Conservation (phyloP, 2,329 filamentous ascomycete species). For the Gremmenia infestans region DNA sequence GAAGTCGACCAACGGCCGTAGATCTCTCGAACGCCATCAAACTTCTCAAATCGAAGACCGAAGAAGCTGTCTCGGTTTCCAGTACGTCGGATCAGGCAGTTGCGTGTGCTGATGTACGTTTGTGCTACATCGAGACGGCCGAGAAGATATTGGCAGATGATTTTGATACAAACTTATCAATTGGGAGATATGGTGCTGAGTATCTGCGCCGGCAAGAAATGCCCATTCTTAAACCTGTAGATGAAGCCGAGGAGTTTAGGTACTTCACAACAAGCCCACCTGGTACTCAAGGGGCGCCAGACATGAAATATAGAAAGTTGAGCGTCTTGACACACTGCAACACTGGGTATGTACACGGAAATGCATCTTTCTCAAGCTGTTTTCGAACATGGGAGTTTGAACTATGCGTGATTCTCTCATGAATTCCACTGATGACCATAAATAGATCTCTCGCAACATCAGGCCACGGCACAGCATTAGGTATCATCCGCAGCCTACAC, state of each 20-base stretch:
- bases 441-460: slow-evolving; percentile 83
- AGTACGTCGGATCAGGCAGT: slow-evolving; percentile 14
- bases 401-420: too few relatives aligned
- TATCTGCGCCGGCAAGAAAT: slow-evolving; percentile 57
- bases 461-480: slow-evolving; percentile 93
- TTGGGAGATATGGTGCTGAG: slow-evolving; percentile 75
- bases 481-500: slow-evolving; percentile 83
- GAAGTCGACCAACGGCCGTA: slow-evolving; percentile 88
- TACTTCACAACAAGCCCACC: slow-evolving; percentile 35
- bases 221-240: slow-evolving; percentile 20
- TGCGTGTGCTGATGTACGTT: slow-evolving; percentile 48
- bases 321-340: slow-evolving; percentile 98
- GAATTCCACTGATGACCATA: slow-evolving; percentile 9
- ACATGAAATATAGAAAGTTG: slow-evolving; percentile 47
- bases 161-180: slow-evolving; percentile 78
- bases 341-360: slow-evolving; percentile 60
- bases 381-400: too few relatives aligned
- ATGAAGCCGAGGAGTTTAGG: slow-evolving; percentile 22
- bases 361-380: too few relatives aligned
- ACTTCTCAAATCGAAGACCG: slow-evolving; percentile 65
- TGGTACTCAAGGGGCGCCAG: slow-evolving; percentile 37
- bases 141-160: slow-evolving; percentile 86
- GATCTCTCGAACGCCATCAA: slow-evolving; percentile 87
- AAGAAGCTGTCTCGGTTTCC: slow-evolving; percentile 39
- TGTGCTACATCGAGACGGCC: slow-evolving; percentile 71